Conservation (phyloP, 495 filamentous ascomycete genomes). For the Cladorrhinum samala region DNA sequence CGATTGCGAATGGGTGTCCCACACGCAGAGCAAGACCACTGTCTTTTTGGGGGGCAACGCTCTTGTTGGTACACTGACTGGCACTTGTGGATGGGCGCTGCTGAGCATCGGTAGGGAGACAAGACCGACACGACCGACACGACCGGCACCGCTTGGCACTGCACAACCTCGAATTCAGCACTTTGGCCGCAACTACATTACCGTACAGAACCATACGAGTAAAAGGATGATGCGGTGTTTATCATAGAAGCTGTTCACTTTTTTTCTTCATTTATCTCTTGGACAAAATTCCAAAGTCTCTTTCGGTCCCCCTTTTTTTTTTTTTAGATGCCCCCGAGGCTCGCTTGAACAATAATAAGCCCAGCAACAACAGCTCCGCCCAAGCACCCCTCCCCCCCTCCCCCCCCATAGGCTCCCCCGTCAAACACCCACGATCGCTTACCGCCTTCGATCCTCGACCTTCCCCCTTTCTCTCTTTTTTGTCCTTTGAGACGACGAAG, state of each 20-base stretch:
- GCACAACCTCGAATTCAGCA: conserved; percentile 8
- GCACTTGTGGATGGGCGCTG: too few species aligned
- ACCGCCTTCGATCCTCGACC: conserved; percentile 1
- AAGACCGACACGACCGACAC: neutral
- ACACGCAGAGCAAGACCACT: neutral
- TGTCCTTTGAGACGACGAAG: neutral
- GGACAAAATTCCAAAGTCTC: too few species aligned
- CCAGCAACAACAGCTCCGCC: conserved; percentile 1
- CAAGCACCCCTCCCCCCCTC: neutral
- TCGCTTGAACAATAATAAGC: too few species aligned
- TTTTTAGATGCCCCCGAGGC: too few species aligned
- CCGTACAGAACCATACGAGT: too few species aligned
- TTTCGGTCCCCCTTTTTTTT: neutral
- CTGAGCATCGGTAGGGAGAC: conserved; percentile 2
- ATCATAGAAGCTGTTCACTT: neutral
- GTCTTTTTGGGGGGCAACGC: neutral
- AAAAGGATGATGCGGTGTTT: neutral
- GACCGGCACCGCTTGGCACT: conserved; percentile 4
- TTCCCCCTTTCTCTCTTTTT: neutral
- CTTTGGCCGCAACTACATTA: conserved; percentile 3
- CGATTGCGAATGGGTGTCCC: neutral
- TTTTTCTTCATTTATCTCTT: neutral
- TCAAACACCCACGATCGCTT: neutral
- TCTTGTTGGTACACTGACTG: neutral
- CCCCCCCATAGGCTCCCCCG: neutral